Evolutionary conservation across 495 filamentous ascomycete genomes (phyloP).

Genomic region (Aspergillus panamensis): DNA sequence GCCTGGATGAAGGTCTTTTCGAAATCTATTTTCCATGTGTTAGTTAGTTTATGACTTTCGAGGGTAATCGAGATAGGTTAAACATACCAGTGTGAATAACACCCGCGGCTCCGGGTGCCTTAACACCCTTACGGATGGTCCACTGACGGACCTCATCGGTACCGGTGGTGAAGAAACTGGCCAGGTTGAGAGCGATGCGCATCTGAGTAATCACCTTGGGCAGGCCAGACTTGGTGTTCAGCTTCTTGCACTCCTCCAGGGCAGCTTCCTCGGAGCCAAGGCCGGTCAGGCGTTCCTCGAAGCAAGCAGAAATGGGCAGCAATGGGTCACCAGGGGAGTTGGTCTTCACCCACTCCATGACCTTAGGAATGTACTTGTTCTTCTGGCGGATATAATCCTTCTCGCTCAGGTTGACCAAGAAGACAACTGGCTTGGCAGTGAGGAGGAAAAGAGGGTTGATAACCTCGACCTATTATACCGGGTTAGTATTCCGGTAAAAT

Average conservation of each 20-base stretch:
- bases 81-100: slow-evolving; percentile 76
- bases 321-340: slow-evolving; percentile 83
- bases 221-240: slow-evolving; percentile 81
- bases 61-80: not conserved
- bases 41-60: not conserved
- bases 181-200: slow-evolving; percentile 84
- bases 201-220: slow-evolving; percentile 94
- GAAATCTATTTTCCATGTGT: slow-evolving; percentile 56
- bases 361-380: slow-evolving; percentile 96
- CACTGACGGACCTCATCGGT: slow-evolving; percentile 97
- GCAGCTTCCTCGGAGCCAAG: slow-evolving; percentile 74
- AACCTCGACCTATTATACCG: slow-evolving; percentile 71
- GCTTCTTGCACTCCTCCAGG: slow-evolving; percentile 83
- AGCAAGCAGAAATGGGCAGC: slow-evolving; percentile 85
- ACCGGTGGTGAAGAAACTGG: slow-evolving; percentile 96
- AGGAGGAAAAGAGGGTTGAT: slow-evolving; percentile 97
- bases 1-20: slow-evolving; percentile 99
- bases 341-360: slow-evolving; percentile 90
- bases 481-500: slow-evolving; percentile 5
- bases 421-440: slow-evolving; percentile 95
- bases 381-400: slow-evolving; percentile 98
- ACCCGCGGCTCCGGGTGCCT: slow-evolving; percentile 94
- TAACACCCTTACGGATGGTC: slow-evolving; percentile 95
- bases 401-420: slow-evolving; percentile 94
- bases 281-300: slow-evolving; percentile 85